Evolutionary conservation across 2,329 filamentous ascomycete genomes (phyloP).

Genomic region (Ophiostoma novo-ulmi): DNA sequence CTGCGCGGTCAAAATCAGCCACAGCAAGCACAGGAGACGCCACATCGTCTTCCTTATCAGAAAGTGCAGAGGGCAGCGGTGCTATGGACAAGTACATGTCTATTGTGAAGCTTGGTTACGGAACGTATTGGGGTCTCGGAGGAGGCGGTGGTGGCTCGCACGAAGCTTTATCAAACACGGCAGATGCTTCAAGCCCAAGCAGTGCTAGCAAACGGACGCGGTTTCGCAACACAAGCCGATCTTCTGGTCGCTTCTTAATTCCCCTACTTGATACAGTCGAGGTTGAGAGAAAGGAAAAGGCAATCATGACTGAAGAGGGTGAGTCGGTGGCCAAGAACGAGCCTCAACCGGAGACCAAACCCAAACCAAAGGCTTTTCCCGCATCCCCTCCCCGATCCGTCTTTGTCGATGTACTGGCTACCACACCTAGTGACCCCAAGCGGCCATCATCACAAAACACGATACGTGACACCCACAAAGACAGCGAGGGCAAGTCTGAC

Average conservation of each 20-base stretch:
- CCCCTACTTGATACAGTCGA: slow-evolving; percentile 62
- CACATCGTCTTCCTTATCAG: slow-evolving; percentile 15
- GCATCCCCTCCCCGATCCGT: slow-evolving; percentile 54
- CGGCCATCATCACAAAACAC: neutral
- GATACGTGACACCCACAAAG: neutral
- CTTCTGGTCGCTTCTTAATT: slow-evolving; percentile 55
- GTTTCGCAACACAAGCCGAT: slow-evolving; percentile 15
- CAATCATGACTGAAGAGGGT: neutral
- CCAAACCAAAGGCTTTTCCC: neutral
- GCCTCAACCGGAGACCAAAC: neutral
- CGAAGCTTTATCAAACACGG: slow-evolving; percentile 18
- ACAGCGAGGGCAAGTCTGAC: neutral
- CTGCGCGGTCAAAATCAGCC: slow-evolving; percentile 17
- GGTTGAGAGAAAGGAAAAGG: neutral
- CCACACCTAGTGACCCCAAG: slow-evolving; percentile 19
- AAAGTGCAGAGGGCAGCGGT: slow-evolving; percentile 28
- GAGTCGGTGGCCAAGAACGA: neutral
- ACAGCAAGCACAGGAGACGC: neutral
- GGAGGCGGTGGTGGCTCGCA: slow-evolving; percentile 20
- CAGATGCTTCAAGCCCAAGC: neutral
- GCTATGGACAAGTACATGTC: slow-evolving; percentile 54
- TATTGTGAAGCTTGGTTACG: slow-evolving; percentile 63
- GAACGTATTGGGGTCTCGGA: slow-evolving; percentile 58
- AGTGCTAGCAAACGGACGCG: neutral
- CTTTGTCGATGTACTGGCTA: slow-evolving; percentile 55